Percentiles rank a stretch among this genome's conserved stretches.
These are phyloP conservation scores for Podospora comata DNA, from an alignment of 495 filamentous ascomycete species.

Conservation along the genomic window DNA sequence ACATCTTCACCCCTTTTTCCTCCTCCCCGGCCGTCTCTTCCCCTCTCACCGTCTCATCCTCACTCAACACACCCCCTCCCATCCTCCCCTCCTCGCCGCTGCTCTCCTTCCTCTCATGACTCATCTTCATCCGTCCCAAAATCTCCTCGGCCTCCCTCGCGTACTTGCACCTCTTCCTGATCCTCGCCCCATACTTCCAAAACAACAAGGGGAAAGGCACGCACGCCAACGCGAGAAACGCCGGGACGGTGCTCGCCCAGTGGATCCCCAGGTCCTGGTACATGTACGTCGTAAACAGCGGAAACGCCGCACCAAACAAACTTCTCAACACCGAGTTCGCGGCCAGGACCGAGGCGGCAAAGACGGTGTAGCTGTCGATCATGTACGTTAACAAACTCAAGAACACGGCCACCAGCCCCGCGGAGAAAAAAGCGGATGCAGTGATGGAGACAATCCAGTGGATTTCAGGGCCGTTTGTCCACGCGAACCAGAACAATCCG, in stretches of 20 bases:
- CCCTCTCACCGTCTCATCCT: slow-evolving; percentile 25
- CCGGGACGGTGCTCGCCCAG: slow-evolving; percentile 76
- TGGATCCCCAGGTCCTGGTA: slow-evolving; percentile 72
- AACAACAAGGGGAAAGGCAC: slow-evolving; percentile 79
- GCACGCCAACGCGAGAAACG: slow-evolving; percentile 71
- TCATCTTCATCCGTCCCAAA: slow-evolving; percentile 34
- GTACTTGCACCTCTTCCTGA: slow-evolving; percentile 71
- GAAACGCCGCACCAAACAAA: slow-evolving; percentile 77
- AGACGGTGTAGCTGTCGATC: slow-evolving; percentile 79
- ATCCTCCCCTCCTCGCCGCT: slow-evolving; percentile 15
- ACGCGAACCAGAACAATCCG: slow-evolving; percentile 61
- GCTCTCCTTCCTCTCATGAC: slow-evolving; percentile 7
- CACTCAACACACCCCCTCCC: slow-evolving; percentile 18
- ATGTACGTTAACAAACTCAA: slow-evolving; percentile 73
- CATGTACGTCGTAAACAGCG: slow-evolving; percentile 77
- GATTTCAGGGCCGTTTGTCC: slow-evolving; percentile 49
- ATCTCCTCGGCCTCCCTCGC: slow-evolving; percentile 61
- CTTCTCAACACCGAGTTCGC: slow-evolving; percentile 67
- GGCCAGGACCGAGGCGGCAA: slow-evolving; percentile 75
- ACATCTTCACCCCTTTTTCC: slow-evolving; percentile 6
- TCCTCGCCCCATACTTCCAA: slow-evolving; percentile 66
- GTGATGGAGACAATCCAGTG: slow-evolving; percentile 55
- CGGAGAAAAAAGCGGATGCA: slow-evolving; percentile 47
- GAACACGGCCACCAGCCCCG: slow-evolving; percentile 58
- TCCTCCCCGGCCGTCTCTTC: slow-evolving; percentile 15